Percentiles rank a stretch among this genome's conserved stretches.
phyloP scores from a whole-genome alignment of 257 asterid genomes.

The Osmanthus fragrans region DNA sequence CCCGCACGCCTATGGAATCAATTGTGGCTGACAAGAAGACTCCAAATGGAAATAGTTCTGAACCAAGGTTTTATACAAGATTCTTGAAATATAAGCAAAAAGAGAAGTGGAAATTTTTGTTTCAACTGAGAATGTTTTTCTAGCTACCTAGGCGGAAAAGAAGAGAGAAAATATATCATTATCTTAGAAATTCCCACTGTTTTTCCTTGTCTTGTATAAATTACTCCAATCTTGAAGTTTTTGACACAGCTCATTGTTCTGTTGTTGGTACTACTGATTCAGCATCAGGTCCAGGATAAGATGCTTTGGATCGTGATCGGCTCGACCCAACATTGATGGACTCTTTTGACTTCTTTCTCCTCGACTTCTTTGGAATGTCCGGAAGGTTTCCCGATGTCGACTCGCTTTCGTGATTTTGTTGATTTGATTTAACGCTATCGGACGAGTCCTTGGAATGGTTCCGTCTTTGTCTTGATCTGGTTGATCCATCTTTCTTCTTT shows the following conservation, averaged over 20 bases:
- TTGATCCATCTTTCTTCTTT: slow-evolving; percentile 36
- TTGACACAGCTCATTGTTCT: not conserved
- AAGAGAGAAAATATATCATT: not conserved
- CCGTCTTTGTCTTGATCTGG: slow-evolving; percentile 46
- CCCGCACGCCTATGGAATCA: not conserved
- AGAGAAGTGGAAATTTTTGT: not conserved
- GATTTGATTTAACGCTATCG: slow-evolving; percentile 31
- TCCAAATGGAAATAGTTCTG: not conserved
- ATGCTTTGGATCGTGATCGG: slow-evolving; percentile 30
- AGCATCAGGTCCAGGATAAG: slow-evolving; percentile 13
- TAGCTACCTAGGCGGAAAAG: slow-evolving; percentile 7
- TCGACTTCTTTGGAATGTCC: slow-evolving; percentile 42
- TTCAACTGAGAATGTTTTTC: slow-evolving; percentile 8
- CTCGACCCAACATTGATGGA: slow-evolving; percentile 19
- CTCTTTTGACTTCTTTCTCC: slow-evolving; percentile 51
- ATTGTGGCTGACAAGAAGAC: not conserved
- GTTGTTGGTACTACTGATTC: not conserved
- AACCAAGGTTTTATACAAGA: not conserved
- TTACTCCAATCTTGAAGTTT: not conserved
- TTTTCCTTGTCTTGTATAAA: not conserved
- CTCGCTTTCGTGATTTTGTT: slow-evolving; percentile 29
- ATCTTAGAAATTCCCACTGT: too few relatives aligned
- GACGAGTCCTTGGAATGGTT: slow-evolving; percentile 49
- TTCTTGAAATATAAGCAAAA: not conserved
- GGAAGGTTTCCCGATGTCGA: slow-evolving; percentile 39